These are phyloP conservation scores for Coelastrella sp. DNA, from an alignment of 139 green algal genomes.

Conservation along the genomic window DNA sequence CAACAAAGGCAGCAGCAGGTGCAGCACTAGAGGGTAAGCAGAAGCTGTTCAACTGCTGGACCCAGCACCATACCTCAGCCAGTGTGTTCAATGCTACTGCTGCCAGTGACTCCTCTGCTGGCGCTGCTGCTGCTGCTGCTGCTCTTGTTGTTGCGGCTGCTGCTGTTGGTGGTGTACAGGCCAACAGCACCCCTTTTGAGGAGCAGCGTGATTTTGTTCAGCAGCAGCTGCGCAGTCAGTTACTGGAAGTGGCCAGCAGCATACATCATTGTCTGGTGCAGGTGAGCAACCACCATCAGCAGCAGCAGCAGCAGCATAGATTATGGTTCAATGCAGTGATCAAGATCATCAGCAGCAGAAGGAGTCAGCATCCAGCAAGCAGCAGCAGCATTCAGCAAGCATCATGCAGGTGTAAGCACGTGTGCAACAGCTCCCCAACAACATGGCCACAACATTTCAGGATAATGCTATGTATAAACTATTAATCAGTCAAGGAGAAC, in stretches of 20 bases:
- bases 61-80: not conserved
- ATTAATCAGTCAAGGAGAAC: not conserved
- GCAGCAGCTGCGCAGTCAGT: conserved; percentile 44
- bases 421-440: not conserved
- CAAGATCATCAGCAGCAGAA: not conserved
- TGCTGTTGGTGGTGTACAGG: not conserved
- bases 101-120: not conserved
- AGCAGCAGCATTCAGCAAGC: not conserved
- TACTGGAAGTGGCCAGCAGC: not conserved
- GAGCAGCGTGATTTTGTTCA: conserved; percentile 35
- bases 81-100: not conserved
- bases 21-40: not conserved
- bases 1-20: not conserved
- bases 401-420: not conserved
- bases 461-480: not conserved
- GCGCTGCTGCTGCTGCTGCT: not conserved
- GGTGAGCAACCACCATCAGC: not conserved
- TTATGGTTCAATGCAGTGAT: not conserved
- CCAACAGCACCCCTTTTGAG: conserved; percentile 18
- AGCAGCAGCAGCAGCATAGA: conserved; percentile 45
- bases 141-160: not conserved
- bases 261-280: conserved; percentile 29
- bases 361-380: not conserved
- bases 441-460: not conserved
- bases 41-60: not conserved